Base-by-base conservation (phyloP, 1,139 yeast species). In the Hyphopichia buzzinii region DNA sequence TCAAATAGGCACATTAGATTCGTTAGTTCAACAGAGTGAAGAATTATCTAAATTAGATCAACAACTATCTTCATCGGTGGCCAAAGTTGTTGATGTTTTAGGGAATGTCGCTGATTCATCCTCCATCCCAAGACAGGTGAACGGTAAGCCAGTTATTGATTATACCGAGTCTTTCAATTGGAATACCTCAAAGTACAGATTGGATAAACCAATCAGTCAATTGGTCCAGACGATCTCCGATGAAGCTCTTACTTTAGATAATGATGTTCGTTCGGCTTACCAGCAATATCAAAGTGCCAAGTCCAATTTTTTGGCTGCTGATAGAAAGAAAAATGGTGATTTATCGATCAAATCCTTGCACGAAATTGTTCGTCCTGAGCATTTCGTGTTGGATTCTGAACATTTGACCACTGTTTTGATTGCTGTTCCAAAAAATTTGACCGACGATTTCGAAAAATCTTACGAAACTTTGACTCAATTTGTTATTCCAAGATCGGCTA, bases 1-100 rank as follows among this genome's bases (percentile, higher is more conserved):
- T 62, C 94, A 92, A 62, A 87, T 92, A 47, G 97, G 97, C 25
- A 90, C 97, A 3, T 74, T 92, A 55, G 99, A 94, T 63, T 83
- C 90, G 28, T 74, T 92, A 43, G 95, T 92, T 37, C 81, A 84
- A 52, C 92, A 89, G 62, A 81, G 92, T 57, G 98, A 94, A 52
- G 97, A 90, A 55, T 72, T 94, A 42, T 69, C 78, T 33, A 89
- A 88, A 58, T 67, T 84, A 39, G 99, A 92, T 62, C 67, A 68
- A 19, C 95, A 87, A 60, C 74, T 90, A 54, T 77, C 74, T 35
- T 65, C 73, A 11, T 76, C 94, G 6, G 79, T 89, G 23, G 56
- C 70, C 28, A 94, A 94, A 61, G 79, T 85, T 17, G 73, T 84
- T 39, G 99, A 92, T 48, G 77, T 87, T 21, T 69, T 89, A 42